Base-by-base conservation (phyloP, 75 land plant genomes). In the Pinus albicaulis region DNA sequence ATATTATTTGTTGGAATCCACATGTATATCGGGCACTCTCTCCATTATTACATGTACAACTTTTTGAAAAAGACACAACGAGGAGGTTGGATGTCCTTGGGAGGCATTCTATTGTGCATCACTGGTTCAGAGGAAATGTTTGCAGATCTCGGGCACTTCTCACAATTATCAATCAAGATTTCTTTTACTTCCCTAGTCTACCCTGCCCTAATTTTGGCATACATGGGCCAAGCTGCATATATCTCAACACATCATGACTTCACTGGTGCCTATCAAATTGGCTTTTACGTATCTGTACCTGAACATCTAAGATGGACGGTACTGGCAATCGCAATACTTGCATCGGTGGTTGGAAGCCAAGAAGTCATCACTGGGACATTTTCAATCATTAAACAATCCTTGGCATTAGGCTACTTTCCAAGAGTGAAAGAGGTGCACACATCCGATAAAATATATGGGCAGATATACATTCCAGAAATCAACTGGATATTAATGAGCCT, bases 341-440 rank as follows among this genome's bases (percentile, higher is more conserved):
- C 94, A 56, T 78, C 94, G 13, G 77, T 87, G n/a, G 89, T 92
- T 4, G 94, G 87, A 55, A 92, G 94, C 85, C 92, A 89, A 63
- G 89, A 89, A 92, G 55, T n/a, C n/a, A n/a, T n/a, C n/a, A n/a
- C n/a, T n/a, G n/a, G n/a, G n/a, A n/a, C n/a, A n/a, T n/a, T n/a
- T n/a, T n/a, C n/a, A n/a, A n/a, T n/a, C n/a, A n/a, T n/a, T n/a
- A n/a, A n/a, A n/a, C n/a, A n/a, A n/a, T 89, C 85, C 59, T 59
- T 75, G 23, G 82, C 92, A 15, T 74, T 92, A 20, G 92, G 88
- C 4, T 89, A 92, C 78, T 92, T 92, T 73, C 94, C 94, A 13
- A 75, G 90, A 20, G 86, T 92, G 38, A 92, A 87, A 58, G 80
- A 89, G 25, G 76, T 92, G 23, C 94, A 92, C 78, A 92, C 94